Evolutionary conservation across 208 protist species (phyloP).

Genomic region (Naegleria fowleri): DNA sequence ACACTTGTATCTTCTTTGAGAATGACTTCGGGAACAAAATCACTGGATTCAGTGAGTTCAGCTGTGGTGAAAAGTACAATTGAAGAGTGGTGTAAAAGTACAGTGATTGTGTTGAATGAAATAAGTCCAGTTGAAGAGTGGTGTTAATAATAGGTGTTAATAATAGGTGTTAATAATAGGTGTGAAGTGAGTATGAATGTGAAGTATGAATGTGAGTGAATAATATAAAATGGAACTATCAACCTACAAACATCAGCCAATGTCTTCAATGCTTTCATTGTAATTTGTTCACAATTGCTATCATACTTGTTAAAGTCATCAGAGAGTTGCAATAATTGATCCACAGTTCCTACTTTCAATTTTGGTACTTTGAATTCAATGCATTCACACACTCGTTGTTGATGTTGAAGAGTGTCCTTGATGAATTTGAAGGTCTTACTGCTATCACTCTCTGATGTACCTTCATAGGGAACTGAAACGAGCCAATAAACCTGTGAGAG

Average conservation of each 20-base stretch:
- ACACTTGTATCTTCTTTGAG: not conserved
- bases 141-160: too few relatives aligned
- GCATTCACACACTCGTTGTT: not conserved
- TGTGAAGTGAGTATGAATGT: too few relatives aligned
- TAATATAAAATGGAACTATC: too few relatives aligned
- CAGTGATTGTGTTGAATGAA: too few relatives aligned
- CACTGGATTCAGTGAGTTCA: not conserved
- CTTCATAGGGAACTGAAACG: not conserved
- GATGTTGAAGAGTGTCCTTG: not conserved
- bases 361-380: constrained; percentile 7
- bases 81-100: too few relatives aligned
- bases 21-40: not conserved
- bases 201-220: too few relatives aligned
- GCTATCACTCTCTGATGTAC: not conserved
- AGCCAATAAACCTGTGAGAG: not conserved
- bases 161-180: too few relatives aligned
- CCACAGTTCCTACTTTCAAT: not conserved
- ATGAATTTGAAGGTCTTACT: not conserved
- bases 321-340: not conserved
- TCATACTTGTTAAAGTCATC: constrained; percentile 13
- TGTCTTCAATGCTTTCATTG: constrained; percentile 8
- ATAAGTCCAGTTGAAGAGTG: too few relatives aligned
- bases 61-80: too few relatives aligned
- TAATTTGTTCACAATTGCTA: not conserved
- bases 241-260: not conserved